Percentiles rank a stretch among this genome's conserved stretches.
phyloP scores from a whole-genome alignment of 495 filamentous ascomycete species.

The Letharia lupina region DNA sequence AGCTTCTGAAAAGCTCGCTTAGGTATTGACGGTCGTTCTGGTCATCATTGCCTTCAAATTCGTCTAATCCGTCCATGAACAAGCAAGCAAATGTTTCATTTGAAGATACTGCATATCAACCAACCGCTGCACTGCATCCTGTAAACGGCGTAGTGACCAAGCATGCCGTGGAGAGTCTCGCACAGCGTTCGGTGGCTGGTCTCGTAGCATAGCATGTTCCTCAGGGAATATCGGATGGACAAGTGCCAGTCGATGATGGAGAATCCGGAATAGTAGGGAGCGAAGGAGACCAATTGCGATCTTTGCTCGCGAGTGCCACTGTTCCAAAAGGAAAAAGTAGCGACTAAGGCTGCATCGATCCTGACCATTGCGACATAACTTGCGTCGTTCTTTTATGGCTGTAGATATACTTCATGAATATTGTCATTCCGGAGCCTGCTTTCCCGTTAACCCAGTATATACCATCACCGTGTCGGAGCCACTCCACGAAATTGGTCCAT shows the following conservation, averaged over 20 bases:
- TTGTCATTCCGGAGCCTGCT: constrained; percentile 12
- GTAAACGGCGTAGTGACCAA: constrained; percentile 9
- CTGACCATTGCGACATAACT: constrained; percentile 28
- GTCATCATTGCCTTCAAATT: constrained; percentile 25
- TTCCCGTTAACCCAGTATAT: constrained; percentile 36
- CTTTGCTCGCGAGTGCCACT: constrained; percentile 32
- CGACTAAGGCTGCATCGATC: constrained; percentile 28
- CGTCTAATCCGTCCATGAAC: constrained; percentile 44
- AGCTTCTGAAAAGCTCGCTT: constrained; percentile 19
- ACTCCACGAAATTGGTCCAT: constrained; percentile 17
- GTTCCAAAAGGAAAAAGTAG: constrained; percentile 41
- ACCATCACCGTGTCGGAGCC: constrained; percentile 27
- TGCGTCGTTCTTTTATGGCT: constrained; percentile 17
- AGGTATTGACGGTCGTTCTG: constrained; percentile 23
- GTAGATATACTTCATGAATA: constrained; percentile 37
- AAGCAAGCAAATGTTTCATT: constrained; percentile 30
- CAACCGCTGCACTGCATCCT: constrained; percentile 18
- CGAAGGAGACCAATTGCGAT: constrained; percentile 37
- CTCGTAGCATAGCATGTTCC: background rate
- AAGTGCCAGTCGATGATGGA: constrained; percentile 28
- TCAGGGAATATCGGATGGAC: constrained; percentile 22
- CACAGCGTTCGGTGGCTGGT: background rate
- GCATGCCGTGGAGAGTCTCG: constrained; percentile 1
- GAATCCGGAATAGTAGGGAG: constrained; percentile 34
- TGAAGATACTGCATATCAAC: background rate